Evolutionary conservation across 1,284 basidiomycete species (phyloP), one percentile per base, ranked within the genome.

Genomic region (Irpex sp.): DNA sequence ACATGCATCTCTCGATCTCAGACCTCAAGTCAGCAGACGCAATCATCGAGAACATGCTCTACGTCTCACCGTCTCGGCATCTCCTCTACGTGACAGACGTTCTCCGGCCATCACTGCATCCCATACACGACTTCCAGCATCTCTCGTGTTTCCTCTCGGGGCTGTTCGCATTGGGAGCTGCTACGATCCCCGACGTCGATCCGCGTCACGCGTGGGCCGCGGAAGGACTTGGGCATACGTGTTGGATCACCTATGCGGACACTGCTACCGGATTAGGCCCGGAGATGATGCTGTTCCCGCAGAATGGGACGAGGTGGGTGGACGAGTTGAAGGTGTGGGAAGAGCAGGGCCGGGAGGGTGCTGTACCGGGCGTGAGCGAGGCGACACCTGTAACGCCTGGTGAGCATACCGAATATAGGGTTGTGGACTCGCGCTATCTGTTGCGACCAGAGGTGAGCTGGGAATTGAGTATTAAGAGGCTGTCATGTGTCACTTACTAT

Each of bases 61-160:
- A 83, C 70, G 63, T 91, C 59, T 83, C 87, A 1, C 84, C 86
- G 2, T 80, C 76, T 4, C 84, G 90, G 5, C 71, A 83, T 47
- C 77, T 92, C 8, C 79, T 91, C 45, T 91, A 90, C 67, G 71
- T 71, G 23, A 73, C 72, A 7, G 64, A 66, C 56, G 35, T 61
- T 14, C 28, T 45, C 52, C 3, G 69, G 68, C 59, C 59, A 57
- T 16, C 64, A 69, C 57, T 65, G 65, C 42, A 71, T 67, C 33
- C 66, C 66, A 16, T 57, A 9, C 37, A 51, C 33, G 14, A 79
- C 82, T 10, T 77, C 79, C 14, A 92, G 66, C 90, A 92, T 67
- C 77, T 92, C 57, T 85, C 89, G 9, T 91, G 90, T 73, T 92
- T 92, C 77, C 78, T 91, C 56, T 87, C 88, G 0, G 90, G 88